Evolutionary conservation across 2,329 filamentous ascomycete genomes (phyloP).

Genomic region (Ophiocordyceps camponoti-saundersi): DNA sequence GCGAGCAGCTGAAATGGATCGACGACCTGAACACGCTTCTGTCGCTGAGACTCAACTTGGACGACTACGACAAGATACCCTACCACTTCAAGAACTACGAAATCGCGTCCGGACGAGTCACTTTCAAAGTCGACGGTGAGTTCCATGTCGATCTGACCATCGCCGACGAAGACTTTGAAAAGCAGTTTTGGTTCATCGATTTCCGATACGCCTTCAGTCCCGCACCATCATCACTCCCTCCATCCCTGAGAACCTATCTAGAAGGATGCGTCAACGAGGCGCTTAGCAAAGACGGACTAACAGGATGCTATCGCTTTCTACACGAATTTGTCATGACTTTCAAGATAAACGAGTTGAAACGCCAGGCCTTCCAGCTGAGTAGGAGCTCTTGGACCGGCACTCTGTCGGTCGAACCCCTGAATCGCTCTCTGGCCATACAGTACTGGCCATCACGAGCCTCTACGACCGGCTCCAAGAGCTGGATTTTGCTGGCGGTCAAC

Average conservation of each 20-base stretch:
- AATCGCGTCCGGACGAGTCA: conserved; percentile 74
- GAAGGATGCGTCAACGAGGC: conserved; percentile 57
- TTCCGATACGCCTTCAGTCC: conserved; percentile 72
- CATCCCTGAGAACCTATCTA: conserved; percentile 45
- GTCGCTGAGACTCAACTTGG: conserved; percentile 65
- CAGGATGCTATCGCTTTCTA: conserved; percentile 69
- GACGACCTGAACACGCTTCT: conserved; percentile 72
- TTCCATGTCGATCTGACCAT: conserved; percentile 91
- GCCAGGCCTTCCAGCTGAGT: conserved; percentile 57
- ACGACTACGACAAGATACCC: conserved; percentile 64
- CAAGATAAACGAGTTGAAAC: conserved; percentile 69
- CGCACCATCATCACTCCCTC: conserved; percentile 40
- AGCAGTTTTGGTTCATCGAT: conserved; percentile 90
- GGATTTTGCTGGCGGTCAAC: conserved; percentile 74
- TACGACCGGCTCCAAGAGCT: conserved; percentile 54
- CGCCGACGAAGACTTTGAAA: conserved; percentile 64
- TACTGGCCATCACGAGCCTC: conserved; percentile 59
- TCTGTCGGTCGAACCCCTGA: conserved; percentile 60
- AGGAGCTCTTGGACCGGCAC: conserved; percentile 62
- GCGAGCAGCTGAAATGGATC: conserved; percentile 57
- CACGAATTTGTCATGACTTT: conserved; percentile 81
- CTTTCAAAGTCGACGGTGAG: conserved; percentile 66
- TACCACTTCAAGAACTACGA: conserved; percentile 59
- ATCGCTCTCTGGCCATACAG: conserved; percentile 70
- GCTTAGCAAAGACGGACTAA: conserved; percentile 52